Evolutionary conservation across 495 filamentous ascomycete species (phyloP).

Genomic region (Hypomontagnella monticulosa): DNA sequence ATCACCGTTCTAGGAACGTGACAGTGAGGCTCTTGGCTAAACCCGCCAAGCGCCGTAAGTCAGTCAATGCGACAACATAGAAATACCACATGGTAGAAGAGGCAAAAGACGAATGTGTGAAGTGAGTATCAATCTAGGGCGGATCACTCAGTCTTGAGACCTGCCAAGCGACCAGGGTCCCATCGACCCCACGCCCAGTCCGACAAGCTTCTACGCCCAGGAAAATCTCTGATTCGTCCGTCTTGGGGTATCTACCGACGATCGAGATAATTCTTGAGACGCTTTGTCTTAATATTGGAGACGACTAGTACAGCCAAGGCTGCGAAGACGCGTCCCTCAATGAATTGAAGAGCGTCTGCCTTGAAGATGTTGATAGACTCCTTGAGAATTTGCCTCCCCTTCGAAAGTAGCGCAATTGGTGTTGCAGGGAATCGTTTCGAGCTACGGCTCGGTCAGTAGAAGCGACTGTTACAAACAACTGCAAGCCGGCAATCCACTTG

Average conservation of each 20-base stretch:
- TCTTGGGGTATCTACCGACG: constrained; percentile 14
- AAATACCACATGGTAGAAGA: constrained; percentile 17
- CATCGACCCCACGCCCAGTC: constrained; percentile 27
- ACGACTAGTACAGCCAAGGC: constrained; percentile 20
- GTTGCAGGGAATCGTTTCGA: not conserved
- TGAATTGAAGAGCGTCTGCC: not conserved
- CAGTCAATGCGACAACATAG: constrained; percentile 35
- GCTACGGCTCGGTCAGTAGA: not conserved
- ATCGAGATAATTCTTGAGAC: constrained; percentile 22
- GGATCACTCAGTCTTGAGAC: constrained; percentile 53
- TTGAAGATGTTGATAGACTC: constrained; percentile 9
- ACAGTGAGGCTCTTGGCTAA: constrained; percentile 45
- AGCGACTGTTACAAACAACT: not conserved
- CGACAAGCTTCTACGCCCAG: constrained; percentile 30
- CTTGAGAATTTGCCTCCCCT: not conserved
- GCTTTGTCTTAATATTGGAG: constrained; percentile 17
- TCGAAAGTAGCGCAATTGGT: constrained; percentile 1
- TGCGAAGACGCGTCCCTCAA: constrained; percentile 6
- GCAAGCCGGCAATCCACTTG: no score
- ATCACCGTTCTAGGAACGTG: constrained; percentile 32
- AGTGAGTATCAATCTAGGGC: constrained; percentile 38
- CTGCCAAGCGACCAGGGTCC: constrained; percentile 46
- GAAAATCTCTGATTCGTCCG: constrained; percentile 14
- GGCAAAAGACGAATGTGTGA: constrained; percentile 38
- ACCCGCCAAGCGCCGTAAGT: constrained; percentile 44